Conservation (phyloP, 345 rosid genomes). For the Arabis alpina region DNA sequence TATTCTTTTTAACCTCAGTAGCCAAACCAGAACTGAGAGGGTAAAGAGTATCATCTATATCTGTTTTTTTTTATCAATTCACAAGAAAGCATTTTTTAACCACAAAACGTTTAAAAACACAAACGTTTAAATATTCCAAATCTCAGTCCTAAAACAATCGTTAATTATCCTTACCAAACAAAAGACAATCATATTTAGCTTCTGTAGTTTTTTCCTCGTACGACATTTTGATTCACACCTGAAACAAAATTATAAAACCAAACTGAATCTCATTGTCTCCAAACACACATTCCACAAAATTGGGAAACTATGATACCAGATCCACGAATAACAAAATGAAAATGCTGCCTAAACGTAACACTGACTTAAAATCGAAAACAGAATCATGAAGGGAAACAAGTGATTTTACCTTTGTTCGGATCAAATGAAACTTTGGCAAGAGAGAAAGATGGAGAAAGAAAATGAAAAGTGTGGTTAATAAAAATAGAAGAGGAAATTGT, state of each 20-base stretch:
- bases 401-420: not conserved
- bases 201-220: slow-evolving; percentile 38
- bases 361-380: not conserved
- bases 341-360: not conserved
- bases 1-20: slow-evolving; percentile 56
- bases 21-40: slow-evolving; percentile 78
- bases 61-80: slow-evolving; percentile 20
- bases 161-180: slow-evolving; percentile 49
- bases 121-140: not conserved
- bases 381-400: not conserved
- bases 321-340: not conserved
- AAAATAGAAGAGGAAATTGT: slow-evolving; percentile 5
- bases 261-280: slow-evolving; percentile 15
- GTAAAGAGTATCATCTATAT: slow-evolving; percentile 85
- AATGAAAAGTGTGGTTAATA: not conserved
- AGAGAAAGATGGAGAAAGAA: not conserved
- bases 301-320: slow-evolving; percentile 2
- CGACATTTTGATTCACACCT: slow-evolving; percentile 47
- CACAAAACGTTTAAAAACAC: not conserved
- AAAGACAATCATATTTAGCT: slow-evolving; percentile 56
- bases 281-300: slow-evolving; percentile 15
- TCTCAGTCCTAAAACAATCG: not conserved
- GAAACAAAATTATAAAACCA: not conserved
- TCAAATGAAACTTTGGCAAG: not conserved
- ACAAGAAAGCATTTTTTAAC: not conserved